A percentile compares a stretch with the other conserved stretches of the same genome.
Evolutionary conservation across 441 rosid genomes (phyloP).

Genomic region (Populus hybrid): DNA sequence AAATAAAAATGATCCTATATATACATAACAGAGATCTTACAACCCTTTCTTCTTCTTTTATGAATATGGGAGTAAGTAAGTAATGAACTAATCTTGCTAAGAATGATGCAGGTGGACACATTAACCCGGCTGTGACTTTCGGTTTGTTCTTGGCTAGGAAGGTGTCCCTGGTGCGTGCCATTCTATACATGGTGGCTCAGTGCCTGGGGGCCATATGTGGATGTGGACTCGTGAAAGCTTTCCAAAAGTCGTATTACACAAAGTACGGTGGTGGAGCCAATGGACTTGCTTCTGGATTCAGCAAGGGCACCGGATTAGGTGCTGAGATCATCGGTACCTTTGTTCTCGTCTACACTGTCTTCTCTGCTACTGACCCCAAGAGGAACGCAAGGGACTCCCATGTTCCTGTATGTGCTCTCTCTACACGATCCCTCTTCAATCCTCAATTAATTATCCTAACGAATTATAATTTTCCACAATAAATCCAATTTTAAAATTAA

Average conservation of each 20-base stretch:
- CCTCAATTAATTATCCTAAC: not conserved
- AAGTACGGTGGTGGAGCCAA: constrained; percentile 64
- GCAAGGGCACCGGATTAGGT: constrained; percentile 59
- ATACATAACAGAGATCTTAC: not conserved
- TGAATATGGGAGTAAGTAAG: not conserved
- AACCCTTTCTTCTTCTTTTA: not conserved
- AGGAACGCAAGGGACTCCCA: constrained; percentile 80
- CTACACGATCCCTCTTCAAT: not conserved
- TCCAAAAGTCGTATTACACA: constrained; percentile 54
- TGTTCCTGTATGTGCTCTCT: constrained; percentile 44
- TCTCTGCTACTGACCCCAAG: constrained; percentile 84
- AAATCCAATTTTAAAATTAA: not conserved
- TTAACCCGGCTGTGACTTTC: constrained; percentile 74
- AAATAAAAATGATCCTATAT: not conserved
- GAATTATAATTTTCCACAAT: not conserved
- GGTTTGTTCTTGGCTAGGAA: constrained; percentile 67
- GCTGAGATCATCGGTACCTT: constrained; percentile 70
- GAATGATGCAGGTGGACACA: constrained; percentile 50
- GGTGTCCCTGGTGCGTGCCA: constrained; percentile 61
- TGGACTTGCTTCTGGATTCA: constrained; percentile 46
- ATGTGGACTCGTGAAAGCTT: constrained; percentile 64
- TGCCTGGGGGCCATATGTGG: constrained; percentile 77
- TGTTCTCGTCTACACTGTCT: constrained; percentile 62
- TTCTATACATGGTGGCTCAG: constrained; percentile 66
- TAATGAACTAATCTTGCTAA: not conserved